phyloP scores from a whole-genome alignment of 169 alveolate genomes.

The Theileria orientalis region DNA sequence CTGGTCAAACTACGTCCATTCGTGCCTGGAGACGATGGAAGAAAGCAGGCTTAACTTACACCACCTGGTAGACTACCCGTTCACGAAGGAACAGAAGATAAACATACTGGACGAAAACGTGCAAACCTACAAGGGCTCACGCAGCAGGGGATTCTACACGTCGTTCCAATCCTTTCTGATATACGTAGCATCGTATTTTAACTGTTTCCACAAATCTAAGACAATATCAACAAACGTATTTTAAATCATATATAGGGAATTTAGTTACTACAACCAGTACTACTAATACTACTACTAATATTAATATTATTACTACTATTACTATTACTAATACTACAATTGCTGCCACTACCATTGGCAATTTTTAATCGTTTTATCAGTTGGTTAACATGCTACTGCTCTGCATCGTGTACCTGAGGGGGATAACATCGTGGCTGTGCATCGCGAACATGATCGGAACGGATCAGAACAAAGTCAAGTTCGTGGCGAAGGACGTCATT shows the following conservation, averaged over 20 bases:
- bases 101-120: slow-evolving; percentile 3
- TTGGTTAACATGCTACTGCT: slow-evolving; percentile 23
- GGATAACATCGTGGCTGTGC: slow-evolving; percentile 56
- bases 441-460: slow-evolving; percentile 63
- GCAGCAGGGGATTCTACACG: not conserved
- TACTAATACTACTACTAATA: no score
- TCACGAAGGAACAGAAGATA: slow-evolving; percentile 9
- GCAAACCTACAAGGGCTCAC: not conserved
- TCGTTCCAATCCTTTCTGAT: not conserved
- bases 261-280: not conserved
- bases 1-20: slow-evolving; percentile 52
- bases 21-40: slow-evolving; percentile 39
- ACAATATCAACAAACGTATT: slow-evolving; percentile 2
- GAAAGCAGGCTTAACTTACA: slow-evolving; percentile 21
- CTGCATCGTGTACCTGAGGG: slow-evolving; percentile 46
- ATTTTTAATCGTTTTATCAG: not conserved
- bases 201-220: not conserved
- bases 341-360: not conserved
- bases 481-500: slow-evolving; percentile 50
- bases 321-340: no score
- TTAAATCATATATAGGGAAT: not conserved
- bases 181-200: slow-evolving; percentile 3
- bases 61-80: slow-evolving; percentile 7
- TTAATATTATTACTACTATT: no score
- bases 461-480: slow-evolving; percentile 15